Evolutionary conservation across 2,329 filamentous ascomycete genomes (phyloP).

Genomic region (Penicillium thymicola): DNA sequence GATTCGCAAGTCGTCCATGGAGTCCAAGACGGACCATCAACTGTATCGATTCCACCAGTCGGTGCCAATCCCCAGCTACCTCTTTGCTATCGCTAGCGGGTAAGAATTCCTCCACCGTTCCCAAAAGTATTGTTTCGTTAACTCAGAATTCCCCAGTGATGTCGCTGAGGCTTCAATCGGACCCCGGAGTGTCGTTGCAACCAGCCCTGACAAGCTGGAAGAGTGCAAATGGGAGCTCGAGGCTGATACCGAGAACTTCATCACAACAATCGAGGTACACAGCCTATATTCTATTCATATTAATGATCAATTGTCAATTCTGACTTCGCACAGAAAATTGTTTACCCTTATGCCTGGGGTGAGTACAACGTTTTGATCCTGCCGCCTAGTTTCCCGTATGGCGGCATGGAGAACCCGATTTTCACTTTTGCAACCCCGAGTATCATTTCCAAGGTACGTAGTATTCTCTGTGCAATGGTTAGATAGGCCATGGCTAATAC

Average conservation of each 20-base stretch:
- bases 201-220: conserved; percentile 80
- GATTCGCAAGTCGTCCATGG: conserved; percentile 48
- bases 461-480: background rate
- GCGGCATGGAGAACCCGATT: conserved; percentile 81
- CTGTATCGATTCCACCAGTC: conserved; percentile 85
- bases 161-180: conserved; percentile 83
- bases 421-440: conserved; percentile 95
- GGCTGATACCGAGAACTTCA: conserved; percentile 84
- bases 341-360: conserved; percentile 90
- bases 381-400: conserved; percentile 86
- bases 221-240: conserved; percentile 90
- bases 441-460: conserved; percentile 70
- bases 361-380: conserved; percentile 91
- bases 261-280: conserved; percentile 74
- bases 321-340: conserved; percentile 47
- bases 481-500: background rate
- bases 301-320: background rate
- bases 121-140: background rate
- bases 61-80: conserved; percentile 88
- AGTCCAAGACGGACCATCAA: conserved; percentile 54
- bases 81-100: conserved; percentile 81
- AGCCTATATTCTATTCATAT: conserved; percentile 29
- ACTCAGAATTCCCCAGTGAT: conserved; percentile 54
- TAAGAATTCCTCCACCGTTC: conserved; percentile 19
- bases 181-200: conserved; percentile 77